Evolutionary conservation across 2,329 filamentous ascomycete species (phyloP), one percentile per base, ranked within the genome.

Genomic region (Exophiala viscosa): DNA sequence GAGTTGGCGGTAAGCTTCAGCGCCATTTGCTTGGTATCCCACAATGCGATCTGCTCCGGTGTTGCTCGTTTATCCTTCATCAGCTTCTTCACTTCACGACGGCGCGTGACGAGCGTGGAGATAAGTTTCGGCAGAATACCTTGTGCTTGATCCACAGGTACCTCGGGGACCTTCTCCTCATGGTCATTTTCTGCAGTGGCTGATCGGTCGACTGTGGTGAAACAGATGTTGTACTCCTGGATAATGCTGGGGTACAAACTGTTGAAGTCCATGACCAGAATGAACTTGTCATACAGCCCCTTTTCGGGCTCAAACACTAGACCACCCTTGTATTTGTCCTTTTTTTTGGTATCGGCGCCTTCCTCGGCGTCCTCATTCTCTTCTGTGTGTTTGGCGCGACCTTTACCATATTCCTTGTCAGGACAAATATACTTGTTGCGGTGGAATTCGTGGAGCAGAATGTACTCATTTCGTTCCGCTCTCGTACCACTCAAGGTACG

Each of bases 181-280:
- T 93, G 87, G 38, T 91, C 84, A 32, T 83, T 81, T 72, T 85
- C 65, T 42, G 65, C 56, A 63, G 86, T 73, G 55, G 81, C 76
- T 36, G 81, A 77, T 62, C 93, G 81, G 57, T 97, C 88, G 5
- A 99, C 90, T 0, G 95, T 99, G 2, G 93, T 99, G 72, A 99
- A 99, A 76, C 95, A 99, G 63, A 99, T 99, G 72, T 99, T 99
- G 75, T 85, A 99, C 78, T 99, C 95, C 67, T 99, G 95, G 57
- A 99, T 99, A 66, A 99, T 97, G 67, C 90, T 96, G 31, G 93
- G 93, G 65, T 99, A 99, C 57, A 99, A 78, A 64, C 91, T 96
- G 80, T 99, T 99, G 78, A 99, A 99, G 77, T 99, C 93, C 95
- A 99, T 99, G 70, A 99, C 95, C 50, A 99, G 81, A 48, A 99